A percentile compares a stretch with the other conserved stretches of the same genome.
Evolutionary conservation across 2,329 filamentous ascomycete species (phyloP).

Genomic region (Beauveria bassiana): DNA sequence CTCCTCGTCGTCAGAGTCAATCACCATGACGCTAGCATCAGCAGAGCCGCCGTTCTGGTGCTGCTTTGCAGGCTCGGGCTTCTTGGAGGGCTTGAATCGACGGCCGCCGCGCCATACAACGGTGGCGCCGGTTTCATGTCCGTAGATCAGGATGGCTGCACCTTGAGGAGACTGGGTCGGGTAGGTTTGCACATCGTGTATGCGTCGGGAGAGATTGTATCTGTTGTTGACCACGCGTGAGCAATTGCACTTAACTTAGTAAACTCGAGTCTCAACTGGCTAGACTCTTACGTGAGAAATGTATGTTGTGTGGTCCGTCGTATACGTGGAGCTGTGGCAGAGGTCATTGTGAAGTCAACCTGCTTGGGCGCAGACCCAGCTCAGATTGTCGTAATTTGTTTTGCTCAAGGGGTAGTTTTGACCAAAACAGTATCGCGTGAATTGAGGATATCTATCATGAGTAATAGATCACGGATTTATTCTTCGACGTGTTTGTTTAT

Average conservation of each 20-base stretch:
- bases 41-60: constrained; percentile 42
- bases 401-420: not conserved
- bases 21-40: constrained; percentile 51
- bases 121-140: constrained; percentile 55
- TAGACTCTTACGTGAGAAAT: constrained; percentile 35
- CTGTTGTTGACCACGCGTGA: constrained; percentile 27
- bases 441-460: not conserved
- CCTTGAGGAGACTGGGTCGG: constrained; percentile 56
- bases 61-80: constrained; percentile 25
- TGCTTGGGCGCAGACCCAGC: constrained; percentile 9
- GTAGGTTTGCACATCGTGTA: constrained; percentile 53
- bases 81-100: constrained; percentile 43
- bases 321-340: constrained; percentile 29
- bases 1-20: constrained; percentile 56
- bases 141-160: constrained; percentile 55
- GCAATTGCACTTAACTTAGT: not conserved
- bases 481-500: not conserved
- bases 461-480: not conserved
- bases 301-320: constrained; percentile 42
- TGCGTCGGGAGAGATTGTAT: constrained; percentile 50
- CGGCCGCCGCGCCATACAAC: constrained; percentile 56
- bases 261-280: too few relatives aligned
- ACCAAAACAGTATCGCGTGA: not conserved
- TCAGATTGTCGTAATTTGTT: not conserved
- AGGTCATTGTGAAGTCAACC: constrained; percentile 23